Percentiles rank a stretch among this genome's conserved stretches.
Conservation (phyloP, 768 basidiomycete genomes). For the Amanita exitialis region DNA sequence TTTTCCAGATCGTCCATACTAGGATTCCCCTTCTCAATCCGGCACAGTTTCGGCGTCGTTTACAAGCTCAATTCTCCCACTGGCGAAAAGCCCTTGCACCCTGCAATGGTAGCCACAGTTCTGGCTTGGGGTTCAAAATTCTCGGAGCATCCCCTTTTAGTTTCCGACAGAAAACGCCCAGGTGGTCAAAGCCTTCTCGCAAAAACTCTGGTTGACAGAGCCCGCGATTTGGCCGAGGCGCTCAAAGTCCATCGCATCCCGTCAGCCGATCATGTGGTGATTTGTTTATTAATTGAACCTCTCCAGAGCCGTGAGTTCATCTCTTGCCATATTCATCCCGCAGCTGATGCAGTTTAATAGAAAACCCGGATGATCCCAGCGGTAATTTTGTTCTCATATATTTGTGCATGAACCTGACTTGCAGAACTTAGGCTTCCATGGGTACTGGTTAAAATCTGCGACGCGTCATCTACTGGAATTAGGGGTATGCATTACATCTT, state of each 20-base stretch:
- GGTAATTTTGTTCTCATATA: slow-evolving; percentile 30
- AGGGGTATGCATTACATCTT: slow-evolving; percentile 35
- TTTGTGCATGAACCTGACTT: slow-evolving; percentile 11
- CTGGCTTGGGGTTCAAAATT: slow-evolving; percentile 92
- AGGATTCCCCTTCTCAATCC: slow-evolving; percentile 85
- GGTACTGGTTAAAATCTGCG: slow-evolving; percentile 75
- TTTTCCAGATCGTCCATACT: slow-evolving; percentile 87
- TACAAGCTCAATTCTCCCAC: slow-evolving; percentile 34
- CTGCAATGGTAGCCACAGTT: slow-evolving; percentile 75
- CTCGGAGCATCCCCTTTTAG: slow-evolving; percentile 80
- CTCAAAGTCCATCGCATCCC: slow-evolving; percentile 81
- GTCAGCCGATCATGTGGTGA: slow-evolving; percentile 72
- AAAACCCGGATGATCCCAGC: slow-evolving; percentile 62
- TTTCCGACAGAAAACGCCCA: slow-evolving; percentile 64
- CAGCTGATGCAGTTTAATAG: slow-evolving; percentile 25
- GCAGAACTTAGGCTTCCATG: slow-evolving; percentile 54
- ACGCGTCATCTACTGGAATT: slow-evolving; percentile 74
- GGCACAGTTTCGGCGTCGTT: slow-evolving; percentile 63
- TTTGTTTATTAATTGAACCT: slow-evolving; percentile 72
- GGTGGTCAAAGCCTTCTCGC: slow-evolving; percentile 69
- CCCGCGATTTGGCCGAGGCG: slow-evolving; percentile 79
- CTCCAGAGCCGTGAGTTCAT: slow-evolving; percentile 74
- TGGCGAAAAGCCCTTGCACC: slow-evolving; percentile 43
- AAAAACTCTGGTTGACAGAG: slow-evolving; percentile 67
- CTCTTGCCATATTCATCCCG: slow-evolving; percentile 6